Evolutionary conservation across 495 filamentous ascomycete genomes (phyloP).

Genomic region (Xylaria intraflava): DNA sequence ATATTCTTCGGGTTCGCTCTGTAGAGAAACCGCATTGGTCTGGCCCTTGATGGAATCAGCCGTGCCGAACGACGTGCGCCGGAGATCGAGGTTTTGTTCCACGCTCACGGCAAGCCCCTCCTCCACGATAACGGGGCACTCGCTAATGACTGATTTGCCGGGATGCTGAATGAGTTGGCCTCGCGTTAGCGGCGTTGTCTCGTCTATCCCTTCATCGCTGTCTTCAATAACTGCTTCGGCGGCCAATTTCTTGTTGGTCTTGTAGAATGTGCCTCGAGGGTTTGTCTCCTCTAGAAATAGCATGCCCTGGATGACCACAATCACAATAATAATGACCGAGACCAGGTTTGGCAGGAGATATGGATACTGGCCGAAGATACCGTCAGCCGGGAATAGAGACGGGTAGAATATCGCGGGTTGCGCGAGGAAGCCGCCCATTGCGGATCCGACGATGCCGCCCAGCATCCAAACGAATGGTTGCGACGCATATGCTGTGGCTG

Average conservation of each 20-base stretch:
- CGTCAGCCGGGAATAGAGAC: constrained; percentile 56
- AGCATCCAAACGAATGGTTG: constrained; percentile 92
- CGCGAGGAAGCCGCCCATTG: constrained; percentile 73
- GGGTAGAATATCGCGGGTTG: constrained; percentile 73
- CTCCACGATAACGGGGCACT: constrained; percentile 19
- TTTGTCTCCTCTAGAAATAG: constrained; percentile 88
- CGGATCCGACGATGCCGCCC: constrained; percentile 72
- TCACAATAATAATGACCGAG: constrained; percentile 61
- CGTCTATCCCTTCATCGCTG: constrained; percentile 12
- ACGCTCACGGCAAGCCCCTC: constrained; percentile 21
- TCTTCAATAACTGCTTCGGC: constrained; percentile 11
- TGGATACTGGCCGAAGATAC: constrained; percentile 68
- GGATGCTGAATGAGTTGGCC: constrained; percentile 1
- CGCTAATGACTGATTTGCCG: constrained; percentile 7
- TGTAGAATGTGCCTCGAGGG: constrained; percentile 26
- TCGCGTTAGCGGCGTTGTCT: constrained; percentile 20
- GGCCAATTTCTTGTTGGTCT: background rate
- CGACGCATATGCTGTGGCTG: constrained; percentile 73
- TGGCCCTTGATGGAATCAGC: constrained; percentile 16
- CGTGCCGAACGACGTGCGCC: constrained; percentile 27
- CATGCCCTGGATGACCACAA: constrained; percentile 66
- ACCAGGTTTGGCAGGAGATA: constrained; percentile 84
- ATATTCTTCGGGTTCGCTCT: constrained; percentile 2
- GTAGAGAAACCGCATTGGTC: background rate
- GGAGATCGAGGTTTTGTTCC: constrained; percentile 24